These are phyloP conservation scores for Epichloe amarillans DNA, from an alignment of 2,329 filamentous ascomycete species.

Conservation along the genomic window DNA sequence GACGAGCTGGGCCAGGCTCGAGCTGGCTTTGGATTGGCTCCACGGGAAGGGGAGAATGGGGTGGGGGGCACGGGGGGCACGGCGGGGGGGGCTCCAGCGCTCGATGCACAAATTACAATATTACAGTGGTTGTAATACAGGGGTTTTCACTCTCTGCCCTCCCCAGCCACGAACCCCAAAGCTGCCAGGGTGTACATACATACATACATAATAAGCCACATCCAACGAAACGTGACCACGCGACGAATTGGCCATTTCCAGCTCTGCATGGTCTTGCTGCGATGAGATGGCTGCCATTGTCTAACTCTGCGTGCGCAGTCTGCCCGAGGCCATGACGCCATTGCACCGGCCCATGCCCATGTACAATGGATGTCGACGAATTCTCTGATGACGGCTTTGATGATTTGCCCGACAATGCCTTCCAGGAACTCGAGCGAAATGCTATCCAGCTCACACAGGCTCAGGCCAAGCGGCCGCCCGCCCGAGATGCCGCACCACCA, in stretches of 20 bases:
- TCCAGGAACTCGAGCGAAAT: conserved; percentile 50
- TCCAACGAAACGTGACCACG: conserved; percentile 6
- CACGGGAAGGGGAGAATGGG: no score
- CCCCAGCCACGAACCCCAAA: neutral
- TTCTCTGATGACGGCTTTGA: conserved; percentile 54
- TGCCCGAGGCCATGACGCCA: conserved; percentile 7
- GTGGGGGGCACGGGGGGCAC: no score
- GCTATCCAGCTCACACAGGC: conserved; percentile 49
- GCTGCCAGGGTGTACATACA: neutral
- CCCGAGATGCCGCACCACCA: conserved; percentile 11
- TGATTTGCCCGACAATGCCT: conserved; percentile 39
- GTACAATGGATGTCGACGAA: conserved; percentile 34
- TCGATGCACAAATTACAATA: no score
- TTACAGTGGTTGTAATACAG: no score
- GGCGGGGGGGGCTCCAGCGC: no score
- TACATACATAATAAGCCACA: neutral
- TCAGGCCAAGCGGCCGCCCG: conserved; percentile 10
- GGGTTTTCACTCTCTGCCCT: neutral
- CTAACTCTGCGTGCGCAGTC: neutral
- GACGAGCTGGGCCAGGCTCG: neutral
- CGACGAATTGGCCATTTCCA: conserved; percentile 5
- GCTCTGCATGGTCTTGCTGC: neutral
- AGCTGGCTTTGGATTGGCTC: no score
- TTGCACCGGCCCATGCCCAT: conserved; percentile 9
- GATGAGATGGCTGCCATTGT: neutral